Base-by-base conservation (phyloP, 2,329 filamentous ascomycete genomes). In the Alternaria sp. region DNA sequence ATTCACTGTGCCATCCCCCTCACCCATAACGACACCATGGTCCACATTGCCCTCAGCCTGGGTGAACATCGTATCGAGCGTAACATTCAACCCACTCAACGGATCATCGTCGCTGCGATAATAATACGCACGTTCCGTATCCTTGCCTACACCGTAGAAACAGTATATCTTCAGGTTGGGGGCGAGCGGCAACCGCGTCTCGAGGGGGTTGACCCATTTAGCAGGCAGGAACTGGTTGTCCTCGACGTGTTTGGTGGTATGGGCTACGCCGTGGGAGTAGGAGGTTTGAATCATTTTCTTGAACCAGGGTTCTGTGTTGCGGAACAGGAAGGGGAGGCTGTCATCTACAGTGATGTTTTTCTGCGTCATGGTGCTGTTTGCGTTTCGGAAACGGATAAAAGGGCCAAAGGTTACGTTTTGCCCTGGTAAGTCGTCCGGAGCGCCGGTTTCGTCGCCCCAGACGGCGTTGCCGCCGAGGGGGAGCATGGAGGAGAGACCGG, bases 191-290 rank as follows among this genome's bases (percentile, higher is more conserved):
- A 98, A 85, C 2, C 95, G 88, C 0, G 93, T 92, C 79, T 98
- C 95, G 1, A 98, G 87, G 0, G 96, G 96, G 75, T 99, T 99
- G 65, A 97, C 88, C 96, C 96, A 99, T 77, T 96, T 99, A 0
- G 78, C 70, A 1, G 83, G 83, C n/a, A 83, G 79, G 32, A 66
- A 66, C 56, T 84, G 80, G 68, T 85, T 85, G 55, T 86, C 88
- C 74, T 97, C 91, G 1, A 99, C 93, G 80, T 97, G 91, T 10
- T 86, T 86, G 7, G 83, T 84, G 0, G 92, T 96, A 66, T 93
- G 90, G 0, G 96, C 96, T 25, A 99, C 85, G 12, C 95, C 96
- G 60, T 93, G 91, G 1, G 94, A 97, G 81, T 97, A 99, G 76
- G 89, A 92, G 9, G 84, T 82, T 57, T 87, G 83, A 11, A 97